Percentiles rank a stretch among this genome's conserved stretches.
Evolutionary conservation across 345 rosid species (phyloP).

Genomic region (Luvunga scandens): DNA sequence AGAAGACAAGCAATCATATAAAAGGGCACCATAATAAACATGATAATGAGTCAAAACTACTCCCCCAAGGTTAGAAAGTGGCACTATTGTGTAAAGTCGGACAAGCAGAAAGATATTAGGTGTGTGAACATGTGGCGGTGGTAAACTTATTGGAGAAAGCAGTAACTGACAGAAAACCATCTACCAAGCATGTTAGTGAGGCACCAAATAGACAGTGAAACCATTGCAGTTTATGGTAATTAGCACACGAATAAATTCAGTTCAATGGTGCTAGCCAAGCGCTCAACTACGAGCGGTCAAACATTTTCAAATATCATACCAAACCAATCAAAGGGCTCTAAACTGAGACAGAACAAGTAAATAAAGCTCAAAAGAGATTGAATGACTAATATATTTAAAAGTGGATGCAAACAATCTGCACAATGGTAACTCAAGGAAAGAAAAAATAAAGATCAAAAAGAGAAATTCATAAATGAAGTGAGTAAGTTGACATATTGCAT

Average conservation of each 20-base stretch:
- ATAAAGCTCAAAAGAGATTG: neutral
- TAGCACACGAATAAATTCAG: neutral
- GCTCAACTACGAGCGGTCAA: neutral
- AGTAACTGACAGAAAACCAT: neutral
- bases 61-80: neutral
- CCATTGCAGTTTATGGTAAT: neutral
- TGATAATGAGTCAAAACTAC: neutral
- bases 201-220: neutral
- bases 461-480: neutral
- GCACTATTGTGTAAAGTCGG: too few relatives aligned
- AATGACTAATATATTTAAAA: neutral
- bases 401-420: neutral
- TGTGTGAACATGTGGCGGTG: too few relatives aligned
- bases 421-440: neutral
- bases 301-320: neutral
- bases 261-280: neutral
- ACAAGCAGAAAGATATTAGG: neutral
- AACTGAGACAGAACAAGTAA: neutral
- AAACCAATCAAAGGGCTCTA: neutral
- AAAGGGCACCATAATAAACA: neutral
- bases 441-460: neutral
- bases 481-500: constrained; percentile 20
- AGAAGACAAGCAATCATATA: neutral
- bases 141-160: neutral
- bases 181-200: neutral